These are phyloP conservation scores for Globisporangium paddicum DNA, from an alignment of 352 stramenopile species.

Conservation along the genomic window DNA sequence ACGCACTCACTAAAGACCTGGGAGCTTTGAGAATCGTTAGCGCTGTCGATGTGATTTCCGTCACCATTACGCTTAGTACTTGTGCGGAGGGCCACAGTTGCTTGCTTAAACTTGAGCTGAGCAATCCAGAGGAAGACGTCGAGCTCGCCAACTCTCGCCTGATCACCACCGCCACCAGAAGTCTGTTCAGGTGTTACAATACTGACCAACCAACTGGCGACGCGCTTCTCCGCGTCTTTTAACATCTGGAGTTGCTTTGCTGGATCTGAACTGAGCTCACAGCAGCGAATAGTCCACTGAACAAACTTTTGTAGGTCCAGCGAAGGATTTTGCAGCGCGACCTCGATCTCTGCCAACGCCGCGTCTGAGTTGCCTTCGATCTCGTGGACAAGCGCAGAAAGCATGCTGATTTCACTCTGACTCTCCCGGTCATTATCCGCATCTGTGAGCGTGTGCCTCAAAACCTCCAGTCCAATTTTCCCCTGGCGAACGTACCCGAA, in stretches of 20 bases:
- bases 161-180: neutral
- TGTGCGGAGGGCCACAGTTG: slow-evolving; percentile 15
- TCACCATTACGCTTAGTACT: neutral
- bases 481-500: slow-evolving; percentile 57
- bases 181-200: no score
- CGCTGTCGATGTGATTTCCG: no score
- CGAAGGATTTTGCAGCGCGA: slow-evolving; percentile 14
- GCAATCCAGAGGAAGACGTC: slow-evolving; percentile 21
- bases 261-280: slow-evolving; percentile 17
- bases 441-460: slow-evolving; percentile 15
- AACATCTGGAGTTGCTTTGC: slow-evolving; percentile 13
- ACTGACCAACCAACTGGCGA: slow-evolving; percentile 13
- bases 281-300: slow-evolving; percentile 25
- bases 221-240: slow-evolving; percentile 17
- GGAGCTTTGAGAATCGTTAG: neutral
- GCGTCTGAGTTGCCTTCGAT: slow-evolving; percentile 25
- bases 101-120: slow-evolving; percentile 30
- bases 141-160: slow-evolving; percentile 10
- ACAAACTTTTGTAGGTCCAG: slow-evolving; percentile 27
- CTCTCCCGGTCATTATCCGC: neutral
- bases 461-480: slow-evolving; percentile 45
- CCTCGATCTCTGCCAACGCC: slow-evolving; percentile 18
- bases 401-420: slow-evolving; percentile 6
- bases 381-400: slow-evolving; percentile 26
- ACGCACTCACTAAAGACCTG: slow-evolving; percentile 10